Evolutionary conservation across 768 basidiomycete species (phyloP).

Genomic region (Russula dissimulans): DNA sequence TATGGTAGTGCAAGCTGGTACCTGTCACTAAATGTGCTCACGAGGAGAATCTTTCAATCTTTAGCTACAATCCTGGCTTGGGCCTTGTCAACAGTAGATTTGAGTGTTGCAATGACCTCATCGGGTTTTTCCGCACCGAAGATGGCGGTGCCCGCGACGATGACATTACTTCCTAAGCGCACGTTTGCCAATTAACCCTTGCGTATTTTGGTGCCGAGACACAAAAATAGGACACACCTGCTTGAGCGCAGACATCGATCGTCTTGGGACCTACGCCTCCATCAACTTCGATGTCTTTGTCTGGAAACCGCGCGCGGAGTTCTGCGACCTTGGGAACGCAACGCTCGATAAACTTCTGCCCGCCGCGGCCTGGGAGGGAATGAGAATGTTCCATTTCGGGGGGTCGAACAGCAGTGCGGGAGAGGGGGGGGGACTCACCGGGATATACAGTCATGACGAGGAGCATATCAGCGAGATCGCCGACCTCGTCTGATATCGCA

Average conservation of each 20-base stretch:
- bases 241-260: constrained; percentile 77
- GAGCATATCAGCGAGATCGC: constrained; percentile 81
- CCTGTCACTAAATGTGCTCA: background rate
- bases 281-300: constrained; percentile 96
- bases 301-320: constrained; percentile 81
- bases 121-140: constrained; percentile 76
- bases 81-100: constrained; percentile 58
- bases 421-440: constrained; percentile 34
- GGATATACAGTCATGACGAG: constrained; percentile 98
- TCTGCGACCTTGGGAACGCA: constrained; percentile 91
- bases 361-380: constrained; percentile 60
- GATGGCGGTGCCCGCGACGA: constrained; percentile 95
- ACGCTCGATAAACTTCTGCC: constrained; percentile 91
- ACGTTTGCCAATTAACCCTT: background rate
- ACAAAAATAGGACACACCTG: constrained; percentile 43
- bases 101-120: constrained; percentile 64
- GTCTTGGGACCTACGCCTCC: constrained; percentile 95
- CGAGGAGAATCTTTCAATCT: background rate
- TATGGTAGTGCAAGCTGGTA: background rate
- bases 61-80: constrained; percentile 38
- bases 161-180: constrained; percentile 83
- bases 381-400: background rate
- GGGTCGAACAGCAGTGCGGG: background rate
- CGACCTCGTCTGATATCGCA: constrained; percentile 81
- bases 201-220: background rate